Base-by-base conservation (phyloP, 345 rosid species). In the Kandelia obovata region DNA sequence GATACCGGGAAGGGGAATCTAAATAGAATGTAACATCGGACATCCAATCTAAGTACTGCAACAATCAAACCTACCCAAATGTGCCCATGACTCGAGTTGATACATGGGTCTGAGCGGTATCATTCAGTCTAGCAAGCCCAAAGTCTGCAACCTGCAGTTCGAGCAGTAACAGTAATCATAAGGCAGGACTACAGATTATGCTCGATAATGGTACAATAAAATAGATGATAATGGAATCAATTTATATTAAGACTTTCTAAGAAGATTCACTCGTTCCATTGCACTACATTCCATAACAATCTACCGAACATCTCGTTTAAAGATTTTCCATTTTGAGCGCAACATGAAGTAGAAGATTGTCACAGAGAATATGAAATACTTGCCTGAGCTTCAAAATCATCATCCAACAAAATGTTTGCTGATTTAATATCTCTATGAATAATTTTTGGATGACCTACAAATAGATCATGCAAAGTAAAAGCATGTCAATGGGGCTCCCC, bases 21-120 rank as follows among this genome's bases (percentile, higher is more conserved):
- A 34, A 34, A 9, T 34, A 34, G 37, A 34, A 7, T 7, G 2
- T 10, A 39, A 11, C 15, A 11, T 2, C 13, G 3, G 5, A 43
- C 49, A 43, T 11, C 17, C 5, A 13, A 43, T 43, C 19, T 11
- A 39, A 39, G 4, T 11, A 2, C 16, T 39, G 47, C 47, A 39
- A 39, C 47, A 39, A 39, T 39, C 15, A 39, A 39, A 39, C 47
- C 2, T 39, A 39, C 99, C 96, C 98, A 62, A 92, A 92, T 68
- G 98, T 92, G 31, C 99, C 98, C 99, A 96, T 92, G 67, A 92
- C 98, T 23, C 99, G 85, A 69, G 98, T 96, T 65, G 99, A 96
- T 61, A 96, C 99, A 81, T 96, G 99, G 28, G 96, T 86, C 71
- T 89, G 92, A n/a, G 85, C 67, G 25, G 95, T 83, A 76, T 86